These are phyloP conservation scores for Meyerozyma elateridarum DNA, from an alignment of 1,139 yeast genomes.

Conservation along the genomic window DNA sequence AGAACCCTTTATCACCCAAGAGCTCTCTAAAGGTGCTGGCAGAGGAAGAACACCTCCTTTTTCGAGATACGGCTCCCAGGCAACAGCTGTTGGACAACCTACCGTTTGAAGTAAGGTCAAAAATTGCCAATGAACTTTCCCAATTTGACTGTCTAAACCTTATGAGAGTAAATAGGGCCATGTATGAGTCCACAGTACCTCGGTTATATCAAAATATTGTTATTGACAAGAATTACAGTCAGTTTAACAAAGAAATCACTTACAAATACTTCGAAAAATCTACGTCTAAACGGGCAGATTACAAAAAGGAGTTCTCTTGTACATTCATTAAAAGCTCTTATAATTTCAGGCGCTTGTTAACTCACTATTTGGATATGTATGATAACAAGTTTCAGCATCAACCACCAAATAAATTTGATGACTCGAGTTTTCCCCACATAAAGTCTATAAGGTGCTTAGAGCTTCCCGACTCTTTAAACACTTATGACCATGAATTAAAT, in stretches of 20 bases:
- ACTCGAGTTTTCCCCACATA: conserved; percentile 12
- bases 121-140: conserved; percentile 29
- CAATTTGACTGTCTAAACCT: conserved; percentile 40
- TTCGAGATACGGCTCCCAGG: conserved; percentile 1
- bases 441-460: conserved; percentile 21
- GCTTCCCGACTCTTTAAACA: conserved; percentile 34
- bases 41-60: background rate
- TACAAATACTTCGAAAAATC: conserved; percentile 8
- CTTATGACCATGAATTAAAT: conserved; percentile 25
- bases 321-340: conserved; percentile 34
- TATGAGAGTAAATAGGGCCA: conserved; percentile 24
- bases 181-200: conserved; percentile 27
- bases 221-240: conserved; percentile 34
- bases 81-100: conserved; percentile 17
- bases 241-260: conserved; percentile 30
- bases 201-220: conserved; percentile 35
- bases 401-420: background rate
- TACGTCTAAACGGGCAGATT: conserved; percentile 6
- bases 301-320: conserved; percentile 13
- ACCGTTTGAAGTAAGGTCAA: conserved; percentile 35
- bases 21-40: background rate
- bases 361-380: conserved; percentile 10
- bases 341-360: conserved; percentile 29
- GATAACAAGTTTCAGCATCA: conserved; percentile 4
- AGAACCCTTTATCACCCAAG: conserved; percentile 16